phyloP scores from a whole-genome alignment of 2,329 filamentous ascomycete species.

The Pseudocercospora fijiensis region DNA sequence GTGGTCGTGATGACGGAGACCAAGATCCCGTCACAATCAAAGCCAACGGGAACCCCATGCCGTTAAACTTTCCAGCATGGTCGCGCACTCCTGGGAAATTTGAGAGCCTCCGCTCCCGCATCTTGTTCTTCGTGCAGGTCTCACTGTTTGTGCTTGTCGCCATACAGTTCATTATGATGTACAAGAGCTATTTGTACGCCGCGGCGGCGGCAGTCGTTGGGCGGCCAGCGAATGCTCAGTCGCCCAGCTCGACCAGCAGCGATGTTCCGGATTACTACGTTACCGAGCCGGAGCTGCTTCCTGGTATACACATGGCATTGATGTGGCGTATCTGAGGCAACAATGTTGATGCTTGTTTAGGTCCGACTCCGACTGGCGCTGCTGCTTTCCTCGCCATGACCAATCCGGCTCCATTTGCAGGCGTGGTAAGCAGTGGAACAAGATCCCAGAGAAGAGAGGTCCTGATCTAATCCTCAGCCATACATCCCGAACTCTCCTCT shows the following conservation, averaged over 20 bases:
- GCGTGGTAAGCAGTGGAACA: conserved; percentile 37
- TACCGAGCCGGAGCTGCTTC: conserved; percentile 57
- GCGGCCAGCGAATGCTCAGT: conserved; percentile 19
- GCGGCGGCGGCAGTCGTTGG: conserved; percentile 23
- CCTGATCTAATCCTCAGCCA: conserved; percentile 37
- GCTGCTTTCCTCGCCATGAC: conserved; percentile 71
- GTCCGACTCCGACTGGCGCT: conserved; percentile 68
- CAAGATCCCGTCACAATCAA: not conserved
- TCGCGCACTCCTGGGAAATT: not conserved
- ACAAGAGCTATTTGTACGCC: conserved; percentile 35
- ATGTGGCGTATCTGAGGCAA: not conserved
- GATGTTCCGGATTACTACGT: conserved; percentile 63
- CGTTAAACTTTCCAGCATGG: not conserved
- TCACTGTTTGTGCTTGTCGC: conserved; percentile 31
- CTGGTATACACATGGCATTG: conserved; percentile 29
- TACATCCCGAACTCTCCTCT: conserved; percentile 69
- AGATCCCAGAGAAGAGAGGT: not conserved
- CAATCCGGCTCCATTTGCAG: conserved; percentile 62
- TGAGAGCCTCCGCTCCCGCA: not conserved
- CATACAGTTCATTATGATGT: conserved; percentile 36
- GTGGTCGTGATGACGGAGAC: not conserved
- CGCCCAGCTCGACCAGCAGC: conserved; percentile 20
- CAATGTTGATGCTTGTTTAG: conserved; percentile 37
- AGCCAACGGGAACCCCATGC: not conserved
- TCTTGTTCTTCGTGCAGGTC: conserved; percentile 22